These are phyloP conservation scores for Saturnispora sanitii DNA, from an alignment of 805 yeast species.

Conservation along the genomic window DNA sequence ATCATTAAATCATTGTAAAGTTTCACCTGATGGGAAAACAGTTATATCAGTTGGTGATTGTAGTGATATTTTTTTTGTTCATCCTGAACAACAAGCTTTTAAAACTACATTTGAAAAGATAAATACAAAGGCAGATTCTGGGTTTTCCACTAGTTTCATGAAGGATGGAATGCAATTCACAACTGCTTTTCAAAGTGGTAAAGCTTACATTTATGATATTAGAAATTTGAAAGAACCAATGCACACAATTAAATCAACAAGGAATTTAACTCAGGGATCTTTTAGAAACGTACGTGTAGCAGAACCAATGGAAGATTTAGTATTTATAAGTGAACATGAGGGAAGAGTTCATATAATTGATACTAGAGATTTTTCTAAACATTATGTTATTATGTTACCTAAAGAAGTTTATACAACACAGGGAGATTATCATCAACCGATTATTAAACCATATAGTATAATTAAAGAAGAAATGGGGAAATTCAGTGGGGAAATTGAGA, in stretches of 20 bases:
- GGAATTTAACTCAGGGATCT: slow-evolving; percentile 39
- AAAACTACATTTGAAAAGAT: slow-evolving; percentile 10
- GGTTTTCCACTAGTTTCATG: slow-evolving; percentile 73
- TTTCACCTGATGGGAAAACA: slow-evolving; percentile 52
- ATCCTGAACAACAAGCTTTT: slow-evolving; percentile 30
- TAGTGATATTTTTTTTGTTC: slow-evolving; percentile 49
- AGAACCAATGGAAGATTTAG: slow-evolving; percentile 60
- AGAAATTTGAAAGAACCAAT: slow-evolving; percentile 49
- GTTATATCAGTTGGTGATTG: slow-evolving; percentile 73
- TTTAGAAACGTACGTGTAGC: slow-evolving; percentile 41
- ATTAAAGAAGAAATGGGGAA: slow-evolving; percentile 12
- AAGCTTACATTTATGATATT: slow-evolving; percentile 65
- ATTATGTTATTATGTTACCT: slow-evolving; percentile 68
- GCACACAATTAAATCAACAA: slow-evolving; percentile 48
- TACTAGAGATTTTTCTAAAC: slow-evolving; percentile 60
- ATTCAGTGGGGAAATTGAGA: slow-evolving; percentile 13
- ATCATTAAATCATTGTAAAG: slow-evolving; percentile 65
- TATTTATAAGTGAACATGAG: slow-evolving; percentile 73
- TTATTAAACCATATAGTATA: slow-evolving; percentile 25
- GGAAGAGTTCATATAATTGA: slow-evolving; percentile 83
- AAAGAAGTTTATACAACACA: slow-evolving; percentile 13
- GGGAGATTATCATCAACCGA: slow-evolving; percentile 19
- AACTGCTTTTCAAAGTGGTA: slow-evolving; percentile 80
- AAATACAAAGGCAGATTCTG: slow-evolving; percentile 58
- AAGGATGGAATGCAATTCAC: slow-evolving; percentile 69